These are phyloP conservation scores for Globisporangium parvum DNA, from an alignment of 352 stramenopile species.

Conservation along the genomic window DNA sequence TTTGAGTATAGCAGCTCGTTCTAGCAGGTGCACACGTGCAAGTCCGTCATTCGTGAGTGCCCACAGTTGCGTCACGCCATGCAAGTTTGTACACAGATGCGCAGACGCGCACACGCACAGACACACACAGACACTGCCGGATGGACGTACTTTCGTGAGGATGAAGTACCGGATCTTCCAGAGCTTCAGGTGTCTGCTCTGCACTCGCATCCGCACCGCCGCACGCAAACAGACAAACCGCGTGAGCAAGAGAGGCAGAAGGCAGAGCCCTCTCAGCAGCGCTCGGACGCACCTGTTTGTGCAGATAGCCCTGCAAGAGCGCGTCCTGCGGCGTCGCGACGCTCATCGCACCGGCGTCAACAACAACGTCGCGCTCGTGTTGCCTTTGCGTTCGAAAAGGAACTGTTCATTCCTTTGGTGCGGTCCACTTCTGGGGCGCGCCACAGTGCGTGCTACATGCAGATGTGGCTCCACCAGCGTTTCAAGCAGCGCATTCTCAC, in stretches of 20 bases:
- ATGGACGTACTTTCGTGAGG: slow-evolving; percentile 53
- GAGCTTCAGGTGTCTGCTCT: slow-evolving; percentile 83
- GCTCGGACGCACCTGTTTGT: slow-evolving; percentile 52
- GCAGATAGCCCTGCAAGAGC: slow-evolving; percentile 77
- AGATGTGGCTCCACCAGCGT: too few relatives aligned
- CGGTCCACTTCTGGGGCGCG: too few relatives aligned
- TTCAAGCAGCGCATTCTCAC: too few relatives aligned
- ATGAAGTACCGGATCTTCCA: slow-evolving; percentile 87
- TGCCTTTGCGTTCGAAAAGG: slow-evolving; percentile 1
- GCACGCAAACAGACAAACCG: not conserved
- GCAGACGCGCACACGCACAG: not conserved
- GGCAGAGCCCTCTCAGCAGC: not conserved
- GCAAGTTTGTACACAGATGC: not conserved
- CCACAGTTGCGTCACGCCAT: not conserved
- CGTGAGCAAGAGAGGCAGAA: not conserved
- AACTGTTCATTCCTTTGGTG: too few relatives aligned
- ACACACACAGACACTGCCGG: not conserved
- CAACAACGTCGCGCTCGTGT: not conserved
- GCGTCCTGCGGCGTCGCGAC: slow-evolving; percentile 37
- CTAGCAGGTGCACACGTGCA: slow-evolving; percentile 15
- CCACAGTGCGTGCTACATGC: too few relatives aligned
- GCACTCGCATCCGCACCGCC: slow-evolving; percentile 1
- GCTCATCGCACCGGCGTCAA: slow-evolving; percentile 26
- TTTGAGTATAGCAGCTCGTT: slow-evolving; percentile 74
- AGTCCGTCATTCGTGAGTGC: not conserved